phyloP scores from a whole-genome alignment of 2,329 filamentous ascomycete species.

The Pseudogymnoascus sp. region DNA sequence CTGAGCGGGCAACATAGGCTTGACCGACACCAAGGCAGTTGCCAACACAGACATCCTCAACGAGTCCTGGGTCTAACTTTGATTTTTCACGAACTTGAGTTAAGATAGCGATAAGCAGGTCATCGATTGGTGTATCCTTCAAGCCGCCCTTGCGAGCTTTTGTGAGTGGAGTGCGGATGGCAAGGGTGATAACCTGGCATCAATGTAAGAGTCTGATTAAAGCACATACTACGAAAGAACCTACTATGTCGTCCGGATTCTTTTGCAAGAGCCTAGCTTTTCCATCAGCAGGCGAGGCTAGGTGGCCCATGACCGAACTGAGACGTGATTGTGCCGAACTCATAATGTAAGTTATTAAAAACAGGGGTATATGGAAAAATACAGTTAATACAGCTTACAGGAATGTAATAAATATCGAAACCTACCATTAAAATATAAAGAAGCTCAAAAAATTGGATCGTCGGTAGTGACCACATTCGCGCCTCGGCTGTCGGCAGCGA shows the following conservation, averaged over 20 bases:
- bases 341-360: constrained; percentile 15
- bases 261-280: constrained; percentile 58
- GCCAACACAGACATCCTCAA: constrained; percentile 87
- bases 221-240: constrained; percentile 15
- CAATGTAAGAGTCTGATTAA: constrained; percentile 43
- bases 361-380: neutral
- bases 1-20: constrained; percentile 87
- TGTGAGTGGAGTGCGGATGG: constrained; percentile 82
- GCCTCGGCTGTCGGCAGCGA: constrained; percentile 2
- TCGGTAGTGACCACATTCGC: neutral
- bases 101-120: constrained; percentile 77
- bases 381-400: neutral
- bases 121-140: constrained; percentile 83
- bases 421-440: neutral
- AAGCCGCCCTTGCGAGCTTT: constrained; percentile 87
- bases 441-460: neutral
- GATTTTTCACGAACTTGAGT: constrained; percentile 46
- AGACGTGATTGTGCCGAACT: constrained; percentile 19
- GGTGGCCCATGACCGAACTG: constrained; percentile 33
- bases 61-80: constrained; percentile 70
- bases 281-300: constrained; percentile 38
- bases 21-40: constrained; percentile 87
- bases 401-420: neutral
- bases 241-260: constrained; percentile 81
- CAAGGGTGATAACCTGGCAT: constrained; percentile 68